Evolutionary conservation across 1,284 basidiomycete genomes (phyloP).

Genomic region (Schizopora paradoxa): DNA sequence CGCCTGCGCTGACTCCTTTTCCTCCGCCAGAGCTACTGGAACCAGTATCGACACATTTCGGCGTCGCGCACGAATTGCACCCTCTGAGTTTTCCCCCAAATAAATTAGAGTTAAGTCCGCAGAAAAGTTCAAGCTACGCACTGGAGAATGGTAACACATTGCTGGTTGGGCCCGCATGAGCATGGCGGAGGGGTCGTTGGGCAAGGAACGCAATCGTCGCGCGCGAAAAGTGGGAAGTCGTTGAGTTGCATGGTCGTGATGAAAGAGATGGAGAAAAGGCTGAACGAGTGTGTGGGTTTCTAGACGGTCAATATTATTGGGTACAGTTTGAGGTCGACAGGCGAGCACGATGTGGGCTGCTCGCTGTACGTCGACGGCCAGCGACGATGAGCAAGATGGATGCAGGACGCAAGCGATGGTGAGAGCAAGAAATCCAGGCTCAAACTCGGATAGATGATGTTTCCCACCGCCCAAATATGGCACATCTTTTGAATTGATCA

Average conservation of each 20-base stretch:
- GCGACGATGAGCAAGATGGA: slow-evolving; percentile 17
- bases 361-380: slow-evolving; percentile 10
- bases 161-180: slow-evolving; percentile 46
- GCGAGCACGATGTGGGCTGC: slow-evolving; percentile 2
- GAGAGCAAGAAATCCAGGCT: no score
- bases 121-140: slow-evolving; percentile 28
- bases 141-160: slow-evolving; percentile 57
- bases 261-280: slow-evolving; percentile 21
- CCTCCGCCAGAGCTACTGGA: slow-evolving; percentile 23
- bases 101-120: neutral
- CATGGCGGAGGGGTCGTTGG: slow-evolving; percentile 40
- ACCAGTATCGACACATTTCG: slow-evolving; percentile 39
- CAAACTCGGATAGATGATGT: no score
- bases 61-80: slow-evolving; percentile 48
- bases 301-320: no score
- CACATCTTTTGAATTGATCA: no score
- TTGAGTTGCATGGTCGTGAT: slow-evolving; percentile 44
- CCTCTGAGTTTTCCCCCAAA: slow-evolving; percentile 34
- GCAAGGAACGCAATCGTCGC: slow-evolving; percentile 34
- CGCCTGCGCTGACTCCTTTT: slow-evolving; percentile 54
- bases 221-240: slow-evolving; percentile 30
- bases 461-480: no score
- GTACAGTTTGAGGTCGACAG: no score
- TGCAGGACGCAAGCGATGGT: slow-evolving; percentile 7
- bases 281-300: slow-evolving; percentile 33